Conservation (phyloP, 177 flowering plant genomes). For the Vitis hybrid region DNA sequence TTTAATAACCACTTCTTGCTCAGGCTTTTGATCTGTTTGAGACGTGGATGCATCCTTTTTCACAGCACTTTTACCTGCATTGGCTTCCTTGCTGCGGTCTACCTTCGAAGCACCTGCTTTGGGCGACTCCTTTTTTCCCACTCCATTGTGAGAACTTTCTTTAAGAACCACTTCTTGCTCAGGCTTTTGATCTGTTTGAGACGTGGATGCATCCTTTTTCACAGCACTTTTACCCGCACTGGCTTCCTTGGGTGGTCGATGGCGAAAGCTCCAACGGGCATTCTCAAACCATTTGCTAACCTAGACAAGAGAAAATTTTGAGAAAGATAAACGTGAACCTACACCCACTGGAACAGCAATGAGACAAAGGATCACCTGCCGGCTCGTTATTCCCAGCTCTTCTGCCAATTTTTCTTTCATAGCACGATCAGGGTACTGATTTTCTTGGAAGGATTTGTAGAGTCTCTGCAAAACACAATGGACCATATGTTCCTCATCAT, state of each 20-base stretch:
- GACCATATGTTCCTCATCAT: too few species aligned
- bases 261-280: conserved; percentile 58
- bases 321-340: neutral
- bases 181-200: conserved; percentile 10
- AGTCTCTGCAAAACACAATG: conserved; percentile 58
- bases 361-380: conserved; percentile 49
- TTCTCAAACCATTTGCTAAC: conserved; percentile 83
- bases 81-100: neutral
- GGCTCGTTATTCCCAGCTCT: conserved; percentile 57
- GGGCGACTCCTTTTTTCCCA: conserved; percentile 1
- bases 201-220: neutral
- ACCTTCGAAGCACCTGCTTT: neutral
- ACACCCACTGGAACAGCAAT: neutral
- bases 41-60: too few species aligned
- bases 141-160: conserved; percentile 12
- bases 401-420: conserved; percentile 57
- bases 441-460: conserved; percentile 49
- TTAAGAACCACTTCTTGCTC: conserved; percentile 1
- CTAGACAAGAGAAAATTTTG: conserved; percentile 29
- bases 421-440: conserved; percentile 65
- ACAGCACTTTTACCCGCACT: conserved; percentile 13
- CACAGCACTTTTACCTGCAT: too few species aligned
- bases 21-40: neutral
- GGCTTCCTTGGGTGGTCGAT: conserved; percentile 24
- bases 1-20: neutral